phyloP scores from a whole-genome alignment of 2,329 filamentous ascomycete species.

The Basipetospora chlamydospora region DNA sequence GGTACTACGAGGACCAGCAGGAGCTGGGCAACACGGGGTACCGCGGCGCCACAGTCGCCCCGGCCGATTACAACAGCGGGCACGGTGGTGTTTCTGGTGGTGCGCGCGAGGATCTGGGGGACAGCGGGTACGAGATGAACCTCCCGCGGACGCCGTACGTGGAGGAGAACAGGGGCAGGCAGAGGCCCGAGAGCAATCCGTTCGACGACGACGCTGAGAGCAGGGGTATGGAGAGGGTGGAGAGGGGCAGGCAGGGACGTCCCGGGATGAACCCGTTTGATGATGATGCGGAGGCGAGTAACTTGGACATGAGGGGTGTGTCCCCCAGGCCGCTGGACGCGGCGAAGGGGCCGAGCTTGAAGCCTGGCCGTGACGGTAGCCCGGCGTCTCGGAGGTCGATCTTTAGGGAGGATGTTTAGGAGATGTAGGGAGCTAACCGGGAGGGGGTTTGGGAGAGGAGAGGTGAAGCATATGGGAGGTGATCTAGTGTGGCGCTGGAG shows the following conservation, averaged over 20 bases:
- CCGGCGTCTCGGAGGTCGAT: conserved; percentile 55
- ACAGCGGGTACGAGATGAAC: conserved; percentile 34
- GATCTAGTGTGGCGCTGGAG: background rate
- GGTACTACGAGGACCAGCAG: conserved; percentile 32
- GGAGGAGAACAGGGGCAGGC: conserved; percentile 26
- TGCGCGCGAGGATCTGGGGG: conserved; percentile 16
- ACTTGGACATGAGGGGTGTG: conserved; percentile 50
- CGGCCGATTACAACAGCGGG: conserved; percentile 1
- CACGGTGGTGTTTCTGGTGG: too few species aligned
- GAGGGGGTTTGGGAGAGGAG: too few species aligned
- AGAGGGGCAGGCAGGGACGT: too few species aligned
- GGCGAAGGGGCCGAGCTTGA: too few species aligned
- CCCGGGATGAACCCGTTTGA: conserved; percentile 51
- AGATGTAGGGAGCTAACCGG: background rate
- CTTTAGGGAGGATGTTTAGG: conserved; percentile 54
- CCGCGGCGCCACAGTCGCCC: conserved; percentile 11
- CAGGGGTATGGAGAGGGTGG: too few species aligned
- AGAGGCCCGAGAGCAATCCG: conserved; percentile 7
- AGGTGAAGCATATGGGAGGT: too few species aligned
- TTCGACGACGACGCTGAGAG: conserved; percentile 7
- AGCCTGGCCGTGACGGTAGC: conserved; percentile 39
- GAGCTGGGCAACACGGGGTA: conserved; percentile 14
- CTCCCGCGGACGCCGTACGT: conserved; percentile 23
- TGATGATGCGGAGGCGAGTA: conserved; percentile 49
- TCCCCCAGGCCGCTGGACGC: conserved; percentile 61